Evolutionary conservation across 2,329 filamentous ascomycete species (phyloP), one percentile per base, ranked within the genome.

Genomic region (Cladosporium sp.): DNA sequence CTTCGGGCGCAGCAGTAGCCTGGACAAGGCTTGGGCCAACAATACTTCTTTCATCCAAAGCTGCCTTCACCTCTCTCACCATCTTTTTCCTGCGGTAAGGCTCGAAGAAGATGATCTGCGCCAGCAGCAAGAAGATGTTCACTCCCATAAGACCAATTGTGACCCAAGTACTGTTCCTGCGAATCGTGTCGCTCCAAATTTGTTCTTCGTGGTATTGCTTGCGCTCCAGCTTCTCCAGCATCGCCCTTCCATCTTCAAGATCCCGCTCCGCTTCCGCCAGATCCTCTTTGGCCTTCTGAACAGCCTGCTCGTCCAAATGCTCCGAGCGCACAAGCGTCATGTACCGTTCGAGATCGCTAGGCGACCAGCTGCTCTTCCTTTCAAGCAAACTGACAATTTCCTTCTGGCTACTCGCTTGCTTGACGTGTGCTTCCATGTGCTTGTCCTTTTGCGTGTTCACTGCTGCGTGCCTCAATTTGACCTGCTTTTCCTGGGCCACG

Each of bases 91-190:
- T 84, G 72, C 93, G 88, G 92, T 94, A 98, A 4, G 95, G 95
- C 83, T 99, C 94, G 68, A 97, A 90, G 24, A 95, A 88, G 72
- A 96, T 89, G 28, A 77, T 76, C 59, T 77, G 72, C 21, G 93
- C 85, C 63, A 99, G 80, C 75, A 99, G 92, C 57, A 99, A 80
- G 68, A 98, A 78, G 36, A 98, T 91, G 76, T 99, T 99, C 74
- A 98, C 87, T 28, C 94, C 94, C 95, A 99, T 99, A 68, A 99
- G 82, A 0, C 94, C 95, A 88, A 96, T 98, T 0, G 95, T 99
- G 41, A 96, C 94, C 95, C 95, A 99, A 0, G 95, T 99, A 77
- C 91, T 95, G 84, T 97, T 97, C 70, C 95, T 86, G 41, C 95
- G 86, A 76, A 99, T 99, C 73, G 96, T 94, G 78, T 99, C 95